phyloP scores from a whole-genome alignment of 2,329 filamentous ascomycete species.

The Cordyceps pruinosa region DNA sequence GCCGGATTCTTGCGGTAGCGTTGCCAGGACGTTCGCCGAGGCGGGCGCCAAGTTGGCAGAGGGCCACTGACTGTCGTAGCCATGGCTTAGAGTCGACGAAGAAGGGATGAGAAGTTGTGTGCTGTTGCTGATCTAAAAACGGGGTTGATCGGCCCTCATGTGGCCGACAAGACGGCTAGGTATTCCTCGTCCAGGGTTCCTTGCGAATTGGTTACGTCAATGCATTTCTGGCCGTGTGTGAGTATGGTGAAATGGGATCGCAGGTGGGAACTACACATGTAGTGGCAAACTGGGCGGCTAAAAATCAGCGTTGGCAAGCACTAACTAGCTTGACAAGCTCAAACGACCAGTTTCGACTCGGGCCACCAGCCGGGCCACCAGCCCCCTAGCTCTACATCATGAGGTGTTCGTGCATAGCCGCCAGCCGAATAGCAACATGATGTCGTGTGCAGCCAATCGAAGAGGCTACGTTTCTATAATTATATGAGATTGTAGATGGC shows the following conservation, averaged over 20 bases:
- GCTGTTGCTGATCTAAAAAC: background rate
- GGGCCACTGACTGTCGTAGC: background rate
- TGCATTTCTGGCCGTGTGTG: background rate
- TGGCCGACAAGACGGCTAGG: conserved; percentile 1
- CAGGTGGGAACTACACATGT: background rate
- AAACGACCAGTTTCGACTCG: background rate
- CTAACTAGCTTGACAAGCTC: background rate
- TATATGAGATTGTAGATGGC: background rate
- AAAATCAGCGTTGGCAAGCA: background rate
- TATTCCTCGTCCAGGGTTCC: background rate
- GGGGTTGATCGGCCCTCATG: background rate
- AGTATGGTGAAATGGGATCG: background rate
- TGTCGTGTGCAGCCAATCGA: background rate
- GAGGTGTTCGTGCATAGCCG: background rate
- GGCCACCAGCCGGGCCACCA: background rate
- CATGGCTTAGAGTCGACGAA: background rate
- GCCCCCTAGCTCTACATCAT: background rate
- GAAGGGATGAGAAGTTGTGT: background rate
- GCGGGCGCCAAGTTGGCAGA: background rate
- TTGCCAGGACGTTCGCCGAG: conserved; percentile 4
- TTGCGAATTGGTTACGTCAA: background rate
- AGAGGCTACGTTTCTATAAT: background rate
- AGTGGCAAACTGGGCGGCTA: background rate
- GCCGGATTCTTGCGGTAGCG: conserved; percentile 1
- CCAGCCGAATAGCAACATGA: background rate